Conservation (phyloP, 2,329 filamentous ascomycete genomes). For the Harringtonia aguacate region DNA sequence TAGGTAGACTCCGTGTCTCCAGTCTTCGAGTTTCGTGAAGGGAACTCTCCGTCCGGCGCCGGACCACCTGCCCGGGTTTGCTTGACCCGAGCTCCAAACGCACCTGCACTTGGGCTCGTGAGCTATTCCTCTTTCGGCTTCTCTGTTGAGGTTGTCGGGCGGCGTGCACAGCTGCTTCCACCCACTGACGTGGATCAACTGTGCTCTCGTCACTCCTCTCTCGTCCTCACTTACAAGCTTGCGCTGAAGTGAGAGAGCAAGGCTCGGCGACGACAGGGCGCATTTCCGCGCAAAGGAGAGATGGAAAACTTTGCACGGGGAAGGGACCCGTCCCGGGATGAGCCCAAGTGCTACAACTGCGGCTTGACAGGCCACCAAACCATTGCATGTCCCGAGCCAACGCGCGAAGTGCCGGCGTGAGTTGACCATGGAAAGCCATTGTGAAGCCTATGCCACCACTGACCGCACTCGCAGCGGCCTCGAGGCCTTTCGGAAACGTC, state of each 20-base stretch:
- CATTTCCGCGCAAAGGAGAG: neutral
- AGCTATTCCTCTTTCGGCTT: no score
- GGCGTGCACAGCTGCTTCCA: no score
- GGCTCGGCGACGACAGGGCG: neutral
- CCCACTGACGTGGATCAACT: no score
- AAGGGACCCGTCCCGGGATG: conserved; percentile 14
- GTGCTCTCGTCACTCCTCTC: no score
- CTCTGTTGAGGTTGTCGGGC: no score
- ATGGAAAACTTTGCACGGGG: neutral
- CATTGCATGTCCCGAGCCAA: conserved; percentile 40
- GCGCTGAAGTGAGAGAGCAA: neutral
- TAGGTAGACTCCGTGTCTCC: no score
- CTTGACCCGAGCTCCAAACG: no score
- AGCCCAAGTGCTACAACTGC: conserved; percentile 42
- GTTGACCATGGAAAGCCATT: conserved; percentile 15
- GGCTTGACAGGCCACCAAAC: conserved; percentile 39
- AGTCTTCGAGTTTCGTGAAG: no score
- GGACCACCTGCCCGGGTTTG: no score
- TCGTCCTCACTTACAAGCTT: no score
- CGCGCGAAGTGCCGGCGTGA: conserved; percentile 38
- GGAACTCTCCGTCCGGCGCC: no score
- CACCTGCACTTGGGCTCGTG: no score
- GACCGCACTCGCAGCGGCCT: conserved; percentile 11
- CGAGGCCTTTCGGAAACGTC: conserved; percentile 14
- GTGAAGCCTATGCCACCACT: neutral